phyloP scores from a whole-genome alignment of 2,329 filamentous ascomycete species.

The Cladosporium sphaerospermum region DNA sequence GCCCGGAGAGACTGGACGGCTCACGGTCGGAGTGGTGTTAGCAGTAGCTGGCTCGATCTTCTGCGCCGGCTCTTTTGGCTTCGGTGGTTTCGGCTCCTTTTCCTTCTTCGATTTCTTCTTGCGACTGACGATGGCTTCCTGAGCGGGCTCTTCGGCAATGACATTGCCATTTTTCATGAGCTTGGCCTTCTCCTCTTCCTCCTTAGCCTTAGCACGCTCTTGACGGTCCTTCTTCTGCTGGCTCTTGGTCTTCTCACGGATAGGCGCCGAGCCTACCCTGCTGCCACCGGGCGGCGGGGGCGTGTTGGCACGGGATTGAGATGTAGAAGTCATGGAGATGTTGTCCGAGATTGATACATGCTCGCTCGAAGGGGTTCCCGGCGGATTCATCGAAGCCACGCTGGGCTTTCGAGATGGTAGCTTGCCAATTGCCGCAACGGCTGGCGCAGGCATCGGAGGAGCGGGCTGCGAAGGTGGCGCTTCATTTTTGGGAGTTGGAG shows the following conservation, averaged over 20 bases:
- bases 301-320: constrained; percentile 65
- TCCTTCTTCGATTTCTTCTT: constrained; percentile 80
- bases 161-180: constrained; percentile 16
- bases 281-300: constrained; percentile 51
- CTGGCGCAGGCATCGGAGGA: constrained; percentile 22
- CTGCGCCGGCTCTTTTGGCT: constrained; percentile 24
- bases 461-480: constrained; percentile 38
- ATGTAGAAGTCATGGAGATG: constrained; percentile 66
- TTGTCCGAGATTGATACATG: constrained; percentile 61
- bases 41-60: constrained; percentile 18
- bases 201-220: constrained; percentile 40
- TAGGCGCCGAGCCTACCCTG: constrained; percentile 62
- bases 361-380: constrained; percentile 70
- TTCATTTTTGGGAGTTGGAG: constrained; percentile 60
- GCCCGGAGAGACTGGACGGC: constrained; percentile 23
- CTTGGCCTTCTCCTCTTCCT: constrained; percentile 42
- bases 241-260: constrained; percentile 67
- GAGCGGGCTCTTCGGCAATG: constrained; percentile 45
- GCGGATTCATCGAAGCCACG: constrained; percentile 54
- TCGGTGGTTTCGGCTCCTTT: constrained; percentile 26
- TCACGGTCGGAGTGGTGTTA: constrained; percentile 26
- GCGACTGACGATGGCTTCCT: constrained; percentile 67
- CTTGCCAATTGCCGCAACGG: constrained; percentile 27
- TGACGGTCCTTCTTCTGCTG: constrained; percentile 64
- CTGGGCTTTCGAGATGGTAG: constrained; percentile 47